phyloP scores from a whole-genome alignment of 257 asterid genomes.

The Petunia axillaris region DNA sequence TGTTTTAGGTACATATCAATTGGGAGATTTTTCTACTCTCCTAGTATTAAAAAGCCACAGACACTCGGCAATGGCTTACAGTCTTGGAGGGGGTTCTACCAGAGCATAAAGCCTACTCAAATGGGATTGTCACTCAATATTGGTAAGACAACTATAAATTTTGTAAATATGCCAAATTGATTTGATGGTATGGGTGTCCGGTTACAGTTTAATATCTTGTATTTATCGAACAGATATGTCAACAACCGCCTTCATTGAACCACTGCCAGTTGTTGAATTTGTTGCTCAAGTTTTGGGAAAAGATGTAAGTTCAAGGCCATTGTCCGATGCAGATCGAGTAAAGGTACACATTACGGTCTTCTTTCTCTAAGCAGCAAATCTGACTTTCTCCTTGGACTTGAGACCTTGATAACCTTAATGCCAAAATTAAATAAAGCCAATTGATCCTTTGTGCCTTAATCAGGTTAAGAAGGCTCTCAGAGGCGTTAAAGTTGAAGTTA shows the following conservation, averaged over 20 bases:
- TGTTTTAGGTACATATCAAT: constrained; percentile 75
- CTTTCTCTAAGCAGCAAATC: no score
- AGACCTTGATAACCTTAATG: not conserved
- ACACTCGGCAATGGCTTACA: constrained; percentile 93
- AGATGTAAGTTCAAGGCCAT: constrained; percentile 80
- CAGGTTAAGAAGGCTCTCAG: constrained; percentile 95
- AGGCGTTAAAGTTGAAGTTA: constrained; percentile 98
- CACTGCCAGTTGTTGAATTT: constrained; percentile 93
- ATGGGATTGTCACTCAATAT: constrained; percentile 98
- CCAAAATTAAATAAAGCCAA: not conserved
- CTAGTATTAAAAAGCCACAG: constrained; percentile 80
- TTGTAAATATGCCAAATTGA: not conserved
- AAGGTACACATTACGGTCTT: constrained; percentile 47
- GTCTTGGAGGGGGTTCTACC: constrained; percentile 99
- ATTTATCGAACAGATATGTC: constrained; percentile 74
- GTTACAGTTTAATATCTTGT: not conserved
- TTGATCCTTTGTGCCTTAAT: constrained; percentile 1
- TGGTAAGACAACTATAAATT: constrained; percentile 44
- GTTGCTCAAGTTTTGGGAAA: constrained; percentile 86
- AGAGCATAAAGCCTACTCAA: constrained; percentile 96
- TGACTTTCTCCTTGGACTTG: not conserved
- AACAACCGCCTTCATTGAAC: constrained; percentile 95
- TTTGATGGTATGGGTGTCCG: not conserved
- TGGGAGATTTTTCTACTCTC: constrained; percentile 94
- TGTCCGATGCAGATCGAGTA: constrained; percentile 89